Percentiles rank a stretch among this genome's conserved stretches.
These are phyloP conservation scores for Hyparrhenia diplandra DNA, from an alignment of 176 grass and related monocot genomes.

Conservation along the genomic window DNA sequence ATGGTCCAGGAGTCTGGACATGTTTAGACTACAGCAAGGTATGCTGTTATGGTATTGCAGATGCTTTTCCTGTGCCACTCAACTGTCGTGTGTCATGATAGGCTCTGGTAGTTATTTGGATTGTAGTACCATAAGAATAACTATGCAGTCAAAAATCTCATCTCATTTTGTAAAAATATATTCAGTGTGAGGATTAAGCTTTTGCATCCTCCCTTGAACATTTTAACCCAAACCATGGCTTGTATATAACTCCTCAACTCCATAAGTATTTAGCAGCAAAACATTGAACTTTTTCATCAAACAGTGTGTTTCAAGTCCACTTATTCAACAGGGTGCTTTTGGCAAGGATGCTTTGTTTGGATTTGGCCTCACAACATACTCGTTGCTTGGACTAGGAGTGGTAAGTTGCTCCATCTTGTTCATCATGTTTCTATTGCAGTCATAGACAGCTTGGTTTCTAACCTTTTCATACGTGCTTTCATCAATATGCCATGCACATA, in stretches of 20 bases:
- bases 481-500: not conserved
- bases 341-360: slow-evolving; percentile 71
- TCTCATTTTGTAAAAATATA: not conserved
- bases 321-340: slow-evolving; percentile 73
- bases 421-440: not conserved
- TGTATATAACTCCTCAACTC: not conserved
- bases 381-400: slow-evolving; percentile 91
- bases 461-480: not conserved
- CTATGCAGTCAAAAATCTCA: not conserved
- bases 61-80: not conserved
- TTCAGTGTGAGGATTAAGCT: not conserved
- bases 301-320: slow-evolving; percentile 11
- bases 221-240: not conserved
- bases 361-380: slow-evolving; percentile 92
- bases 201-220: not conserved
- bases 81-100: not conserved
- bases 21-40: not conserved
- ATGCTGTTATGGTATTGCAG: not conserved
- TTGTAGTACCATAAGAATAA: not conserved
- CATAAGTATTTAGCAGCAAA: slow-evolving; percentile 1
- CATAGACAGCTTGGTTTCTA: not conserved
- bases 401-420: slow-evolving; percentile 36
- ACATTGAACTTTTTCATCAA: not conserved
- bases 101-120: not conserved
- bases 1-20: not conserved